Evolutionary conservation across 176 grass and related monocot species (phyloP).

Genomic region (Secale cereale): DNA sequence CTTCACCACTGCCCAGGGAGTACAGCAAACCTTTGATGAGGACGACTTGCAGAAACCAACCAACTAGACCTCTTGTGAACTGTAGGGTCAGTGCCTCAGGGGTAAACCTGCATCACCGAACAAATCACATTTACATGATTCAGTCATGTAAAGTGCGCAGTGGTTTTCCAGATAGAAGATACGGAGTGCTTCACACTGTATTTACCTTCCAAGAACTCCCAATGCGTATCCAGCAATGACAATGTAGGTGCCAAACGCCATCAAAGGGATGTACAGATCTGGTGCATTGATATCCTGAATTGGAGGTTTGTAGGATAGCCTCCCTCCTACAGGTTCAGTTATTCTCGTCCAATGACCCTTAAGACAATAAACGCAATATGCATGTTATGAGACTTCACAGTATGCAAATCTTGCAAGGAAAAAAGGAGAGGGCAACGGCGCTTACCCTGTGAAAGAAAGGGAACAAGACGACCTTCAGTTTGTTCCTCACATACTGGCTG

Average conservation of each 20-base stretch:
- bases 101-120: constrained; percentile 58
- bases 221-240: constrained; percentile 15
- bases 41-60: constrained; percentile 79
- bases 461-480: constrained; percentile 86
- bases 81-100: constrained; percentile 76
- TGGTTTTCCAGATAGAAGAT: background rate
- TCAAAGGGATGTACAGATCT: constrained; percentile 71
- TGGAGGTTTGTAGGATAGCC: constrained; percentile 81
- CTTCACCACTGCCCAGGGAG: constrained; percentile 61
- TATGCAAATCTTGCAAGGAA: background rate
- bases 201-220: constrained; percentile 13
- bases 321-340: constrained; percentile 90
- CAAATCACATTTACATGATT: background rate
- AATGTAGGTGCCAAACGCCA: constrained; percentile 18
- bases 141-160: background rate
- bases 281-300: constrained; percentile 95
- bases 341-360: constrained; percentile 94
- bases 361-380: constrained; percentile 19
- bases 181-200: background rate
- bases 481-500: constrained; percentile 89
- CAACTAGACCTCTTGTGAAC: constrained; percentile 69
- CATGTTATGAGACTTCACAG: background rate
- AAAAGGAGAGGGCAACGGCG: background rate
- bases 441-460: constrained; percentile 87
- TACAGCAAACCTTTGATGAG: constrained; percentile 71